Evolutionary conservation across 2,329 filamentous ascomycete genomes (phyloP).

Genomic region (Pseudogymnoascus verrucosus): DNA sequence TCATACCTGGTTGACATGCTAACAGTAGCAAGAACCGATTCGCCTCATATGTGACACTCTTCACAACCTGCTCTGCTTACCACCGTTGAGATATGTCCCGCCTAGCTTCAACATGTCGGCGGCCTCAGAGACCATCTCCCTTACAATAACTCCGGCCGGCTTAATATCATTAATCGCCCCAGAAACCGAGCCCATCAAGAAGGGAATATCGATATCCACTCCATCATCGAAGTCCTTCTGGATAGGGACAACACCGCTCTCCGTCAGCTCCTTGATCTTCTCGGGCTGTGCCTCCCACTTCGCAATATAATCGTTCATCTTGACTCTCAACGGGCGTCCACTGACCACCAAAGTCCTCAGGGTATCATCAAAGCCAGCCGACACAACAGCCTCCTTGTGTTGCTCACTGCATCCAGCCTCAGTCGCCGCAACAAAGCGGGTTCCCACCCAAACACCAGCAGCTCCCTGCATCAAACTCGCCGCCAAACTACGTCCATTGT

Average conservation of each 20-base stretch:
- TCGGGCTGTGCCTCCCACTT: constrained; percentile 71
- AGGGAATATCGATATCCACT: constrained; percentile 75
- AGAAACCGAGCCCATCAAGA: constrained; percentile 90
- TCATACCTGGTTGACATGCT: constrained; percentile 6
- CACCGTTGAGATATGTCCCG: constrained; percentile 45
- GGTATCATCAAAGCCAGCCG: constrained; percentile 72
- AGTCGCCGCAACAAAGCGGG: constrained; percentile 74
- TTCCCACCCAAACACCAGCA: constrained; percentile 87
- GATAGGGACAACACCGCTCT: constrained; percentile 70
- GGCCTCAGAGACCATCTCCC: constrained; percentile 79
- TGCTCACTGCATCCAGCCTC: constrained; percentile 74
- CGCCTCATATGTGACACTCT: neutral
- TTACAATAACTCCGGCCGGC: constrained; percentile 77
- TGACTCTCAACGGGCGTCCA: constrained; percentile 72
- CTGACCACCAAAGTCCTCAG: constrained; percentile 73
- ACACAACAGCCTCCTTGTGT: constrained; percentile 79
- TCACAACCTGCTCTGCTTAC: constrained; percentile 31
- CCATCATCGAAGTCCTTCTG: constrained; percentile 76
- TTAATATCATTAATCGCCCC: constrained; percentile 69
- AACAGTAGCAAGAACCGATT: neutral
- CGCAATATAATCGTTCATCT: constrained; percentile 75
- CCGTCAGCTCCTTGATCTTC: constrained; percentile 67
- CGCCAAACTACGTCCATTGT: constrained; percentile 73
- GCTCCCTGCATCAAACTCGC: constrained; percentile 82
- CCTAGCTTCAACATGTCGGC: constrained; percentile 58